Conservation (phyloP, 805 yeast species). For the Dipodascus albidus region DNA sequence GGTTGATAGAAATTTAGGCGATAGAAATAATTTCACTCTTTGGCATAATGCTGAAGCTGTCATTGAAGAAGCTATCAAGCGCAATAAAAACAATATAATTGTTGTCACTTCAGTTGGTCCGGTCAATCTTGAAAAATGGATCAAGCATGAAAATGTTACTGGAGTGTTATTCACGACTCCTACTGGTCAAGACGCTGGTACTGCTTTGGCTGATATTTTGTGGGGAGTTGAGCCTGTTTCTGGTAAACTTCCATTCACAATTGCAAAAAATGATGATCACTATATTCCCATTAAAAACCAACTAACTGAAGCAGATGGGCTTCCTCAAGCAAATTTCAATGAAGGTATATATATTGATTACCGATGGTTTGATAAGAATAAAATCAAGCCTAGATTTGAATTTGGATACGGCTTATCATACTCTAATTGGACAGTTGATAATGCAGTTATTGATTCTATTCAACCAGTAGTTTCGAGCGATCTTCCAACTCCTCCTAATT, state of each 20-base stretch:
- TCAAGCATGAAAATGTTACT: slow-evolving; percentile 46
- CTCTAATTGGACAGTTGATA: slow-evolving; percentile 30
- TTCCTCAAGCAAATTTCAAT: slow-evolving; percentile 26
- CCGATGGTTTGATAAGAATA: slow-evolving; percentile 44
- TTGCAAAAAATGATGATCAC: slow-evolving; percentile 39
- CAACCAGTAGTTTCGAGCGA: slow-evolving; percentile 32
- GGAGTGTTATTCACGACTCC: slow-evolving; percentile 47
- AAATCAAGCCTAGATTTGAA: slow-evolving; percentile 45
- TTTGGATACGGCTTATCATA: slow-evolving; percentile 55
- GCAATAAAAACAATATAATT: slow-evolving; percentile 44
- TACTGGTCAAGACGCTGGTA: slow-evolving; percentile 44
- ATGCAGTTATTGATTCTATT: slow-evolving; percentile 32
- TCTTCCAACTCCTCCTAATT: slow-evolving; percentile 34
- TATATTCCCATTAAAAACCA: slow-evolving; percentile 22
- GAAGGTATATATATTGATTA: slow-evolving; percentile 44
- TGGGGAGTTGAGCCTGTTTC: slow-evolving; percentile 55
- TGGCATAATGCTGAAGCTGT: slow-evolving; percentile 51
- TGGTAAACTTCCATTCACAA: slow-evolving; percentile 52
- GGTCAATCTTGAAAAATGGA: slow-evolving; percentile 42
- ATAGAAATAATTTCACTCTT: slow-evolving; percentile 39
- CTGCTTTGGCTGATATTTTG: slow-evolving; percentile 44
- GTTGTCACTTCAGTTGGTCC: slow-evolving; percentile 53
- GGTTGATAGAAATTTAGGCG: slow-evolving; percentile 50
- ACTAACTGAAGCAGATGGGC: slow-evolving; percentile 21
- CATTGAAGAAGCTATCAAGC: slow-evolving; percentile 36